phyloP scores from a whole-genome alignment of 768 basidiomycete genomes.

The Leccinum boreale region DNA sequence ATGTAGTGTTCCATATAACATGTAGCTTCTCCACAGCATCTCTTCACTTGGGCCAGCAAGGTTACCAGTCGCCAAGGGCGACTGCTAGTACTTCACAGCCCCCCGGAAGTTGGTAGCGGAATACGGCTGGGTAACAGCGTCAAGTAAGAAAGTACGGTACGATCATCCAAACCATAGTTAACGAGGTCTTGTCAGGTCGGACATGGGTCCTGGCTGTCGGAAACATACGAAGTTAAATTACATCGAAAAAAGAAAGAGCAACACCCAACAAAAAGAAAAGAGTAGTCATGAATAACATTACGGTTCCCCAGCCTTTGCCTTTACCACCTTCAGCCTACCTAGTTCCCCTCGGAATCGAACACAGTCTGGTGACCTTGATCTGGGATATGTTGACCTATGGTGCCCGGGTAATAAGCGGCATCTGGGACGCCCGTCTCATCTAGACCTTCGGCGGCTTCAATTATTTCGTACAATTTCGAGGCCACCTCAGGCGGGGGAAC shows the following conservation, averaged over 20 bases:
- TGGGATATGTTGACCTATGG: conserved; percentile 55
- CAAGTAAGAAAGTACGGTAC: not conserved
- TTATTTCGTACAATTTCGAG: conserved; percentile 88
- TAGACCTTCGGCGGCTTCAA: conserved; percentile 92
- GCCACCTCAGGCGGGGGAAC: conserved; percentile 99
- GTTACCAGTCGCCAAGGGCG: no score
- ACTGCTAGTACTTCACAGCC: no score
- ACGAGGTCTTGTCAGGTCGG: not conserved
- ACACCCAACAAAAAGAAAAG: not conserved
- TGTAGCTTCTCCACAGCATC: no score
- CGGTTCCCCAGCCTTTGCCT: not conserved
- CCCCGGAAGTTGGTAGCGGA: no score
- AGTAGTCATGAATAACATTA: conserved; percentile 2
- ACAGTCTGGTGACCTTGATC: conserved; percentile 51
- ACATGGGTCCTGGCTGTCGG: not conserved
- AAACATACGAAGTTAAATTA: not conserved
- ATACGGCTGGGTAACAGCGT: not conserved
- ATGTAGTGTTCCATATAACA: no score
- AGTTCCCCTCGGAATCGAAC: conserved; percentile 67
- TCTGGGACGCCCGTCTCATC: conserved; percentile 83
- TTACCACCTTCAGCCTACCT: not conserved
- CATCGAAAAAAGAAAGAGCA: not conserved
- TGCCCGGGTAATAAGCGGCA: conserved; percentile 72
- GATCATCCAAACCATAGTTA: not conserved
- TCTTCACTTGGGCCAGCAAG: no score